These are phyloP conservation scores for Mucor indicus DNA, from an alignment of 371 early-diverging fungal species.

Conservation along the genomic window DNA sequence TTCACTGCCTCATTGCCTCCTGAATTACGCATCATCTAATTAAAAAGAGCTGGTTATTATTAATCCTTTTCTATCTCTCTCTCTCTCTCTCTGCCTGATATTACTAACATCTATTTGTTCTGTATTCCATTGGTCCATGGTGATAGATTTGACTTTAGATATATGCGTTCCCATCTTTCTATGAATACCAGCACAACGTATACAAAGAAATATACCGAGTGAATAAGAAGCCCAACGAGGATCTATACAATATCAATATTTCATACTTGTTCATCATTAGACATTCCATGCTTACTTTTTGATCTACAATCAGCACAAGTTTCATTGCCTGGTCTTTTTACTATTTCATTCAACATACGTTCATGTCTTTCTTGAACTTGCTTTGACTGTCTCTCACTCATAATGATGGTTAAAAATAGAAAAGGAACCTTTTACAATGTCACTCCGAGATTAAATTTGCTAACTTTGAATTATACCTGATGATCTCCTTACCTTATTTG, in stretches of 20 bases:
- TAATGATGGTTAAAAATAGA: constrained; percentile 2
- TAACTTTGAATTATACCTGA: too few relatives aligned
- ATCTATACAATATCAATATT: constrained; percentile 46
- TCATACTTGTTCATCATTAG: background rate
- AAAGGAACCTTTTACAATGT: too few relatives aligned
- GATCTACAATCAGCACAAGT: constrained; percentile 81
- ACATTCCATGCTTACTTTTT: constrained; percentile 48
- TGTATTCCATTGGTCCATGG: constrained; percentile 90
- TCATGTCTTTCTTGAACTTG: constrained; percentile 48
- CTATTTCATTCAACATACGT: constrained; percentile 66
- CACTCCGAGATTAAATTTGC: too few relatives aligned
- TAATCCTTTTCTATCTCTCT: background rate
- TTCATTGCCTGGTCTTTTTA: constrained; percentile 73
- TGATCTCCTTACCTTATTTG: too few relatives aligned
- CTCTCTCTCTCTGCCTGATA: background rate
- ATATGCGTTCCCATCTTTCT: constrained; percentile 93
- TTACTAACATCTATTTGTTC: constrained; percentile 82
- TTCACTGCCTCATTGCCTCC: constrained; percentile 90
- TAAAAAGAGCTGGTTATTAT: background rate
- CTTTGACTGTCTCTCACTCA: constrained; percentile 45
- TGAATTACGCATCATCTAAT: constrained; percentile 53
- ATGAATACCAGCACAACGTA: constrained; percentile 92
- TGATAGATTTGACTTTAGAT: constrained; percentile 89
- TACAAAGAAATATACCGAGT: constrained; percentile 92
- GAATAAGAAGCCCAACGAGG: constrained; percentile 97